Evolutionary conservation across 495 filamentous ascomycete genomes (phyloP), one percentile per base, ranked within the genome.

Genomic region (Glonium stellatum): DNA sequence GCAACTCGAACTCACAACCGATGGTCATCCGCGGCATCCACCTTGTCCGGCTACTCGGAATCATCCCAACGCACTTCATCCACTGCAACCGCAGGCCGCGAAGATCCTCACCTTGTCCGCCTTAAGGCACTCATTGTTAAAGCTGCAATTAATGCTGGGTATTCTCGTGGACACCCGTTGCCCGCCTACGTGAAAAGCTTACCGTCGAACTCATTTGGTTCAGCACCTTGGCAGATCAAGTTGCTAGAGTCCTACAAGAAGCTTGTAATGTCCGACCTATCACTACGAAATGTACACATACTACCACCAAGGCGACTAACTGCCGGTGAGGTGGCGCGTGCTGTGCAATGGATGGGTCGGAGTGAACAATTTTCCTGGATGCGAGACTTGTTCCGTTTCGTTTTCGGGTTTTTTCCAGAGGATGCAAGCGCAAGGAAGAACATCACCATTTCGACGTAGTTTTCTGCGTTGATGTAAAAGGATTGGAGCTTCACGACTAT

Each of bases 351-450:
- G 78, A 88, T 93, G 83, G 78, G 80, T 48, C 80, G 83, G 58
- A 76, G 73, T 34, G 84, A 83, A 48, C 78, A 84, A 62, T 88
- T 90, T 69, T 75, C 75, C 19, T 95, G 89, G 80, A 73, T 95
- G 61, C 78, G 80, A 22, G 91, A 95, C 70, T 73, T 96, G 10
- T 95, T 85, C 74, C 79, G 83, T 49, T 75, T 90, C n/a, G 89
- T 95, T 2, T 91, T 92, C 73, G 89, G 90, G 0, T 89, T 89
- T 68, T 82, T 86, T 57, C 67, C 87, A 25, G 88, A 95, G 60
- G 90, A 93, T 62, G 84, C 82, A 0, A 82, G 44, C 15, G 61
- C 60, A 27, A 51, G 62, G 21, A 68, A 68, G 31, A 51, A 64
- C 22, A 58, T 68, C 49, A 65, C 62, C 22, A 67, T 57, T 9